These are phyloP conservation scores for Cyclotella sp. DNA, from an alignment of 108 stramenopile species.

Conservation along the genomic window DNA sequence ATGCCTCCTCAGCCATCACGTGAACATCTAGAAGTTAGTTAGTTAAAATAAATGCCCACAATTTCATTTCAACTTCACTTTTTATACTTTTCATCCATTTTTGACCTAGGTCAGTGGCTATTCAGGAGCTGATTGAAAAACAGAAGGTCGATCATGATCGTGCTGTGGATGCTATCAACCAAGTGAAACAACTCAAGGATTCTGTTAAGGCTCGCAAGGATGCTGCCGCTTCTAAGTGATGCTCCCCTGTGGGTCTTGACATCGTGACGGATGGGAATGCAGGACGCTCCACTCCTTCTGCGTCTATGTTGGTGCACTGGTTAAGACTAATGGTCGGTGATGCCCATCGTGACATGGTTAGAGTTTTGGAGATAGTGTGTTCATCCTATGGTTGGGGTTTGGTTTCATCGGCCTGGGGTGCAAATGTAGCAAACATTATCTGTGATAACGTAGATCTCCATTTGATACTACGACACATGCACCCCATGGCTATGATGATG, in stretches of 20 bases:
- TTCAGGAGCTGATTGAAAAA: background rate
- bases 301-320: background rate
- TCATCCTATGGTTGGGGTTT: slow-evolving; percentile 6
- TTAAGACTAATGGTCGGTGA: background rate
- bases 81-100: too few species aligned
- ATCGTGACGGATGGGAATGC: background rate
- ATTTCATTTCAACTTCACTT: too few species aligned
- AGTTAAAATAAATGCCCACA: too few species aligned
- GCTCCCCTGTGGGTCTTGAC: too few species aligned
- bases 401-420: slow-evolving; percentile 12
- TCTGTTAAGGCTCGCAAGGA: background rate
- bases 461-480: background rate
- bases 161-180: background rate
- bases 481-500: background rate
- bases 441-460: background rate
- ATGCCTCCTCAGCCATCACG: too few species aligned
- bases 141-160: background rate
- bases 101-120: too few species aligned
- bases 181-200: background rate
- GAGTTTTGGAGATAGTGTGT: background rate
- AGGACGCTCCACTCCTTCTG: background rate
- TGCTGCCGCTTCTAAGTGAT: background rate
- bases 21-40: too few species aligned
- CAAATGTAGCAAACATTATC: background rate
- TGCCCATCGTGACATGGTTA: background rate